These are phyloP conservation scores for Apiotrichum mycotoxinovorans DNA, from an alignment of 1,284 basidiomycete genomes.

Conservation along the genomic window DNA sequence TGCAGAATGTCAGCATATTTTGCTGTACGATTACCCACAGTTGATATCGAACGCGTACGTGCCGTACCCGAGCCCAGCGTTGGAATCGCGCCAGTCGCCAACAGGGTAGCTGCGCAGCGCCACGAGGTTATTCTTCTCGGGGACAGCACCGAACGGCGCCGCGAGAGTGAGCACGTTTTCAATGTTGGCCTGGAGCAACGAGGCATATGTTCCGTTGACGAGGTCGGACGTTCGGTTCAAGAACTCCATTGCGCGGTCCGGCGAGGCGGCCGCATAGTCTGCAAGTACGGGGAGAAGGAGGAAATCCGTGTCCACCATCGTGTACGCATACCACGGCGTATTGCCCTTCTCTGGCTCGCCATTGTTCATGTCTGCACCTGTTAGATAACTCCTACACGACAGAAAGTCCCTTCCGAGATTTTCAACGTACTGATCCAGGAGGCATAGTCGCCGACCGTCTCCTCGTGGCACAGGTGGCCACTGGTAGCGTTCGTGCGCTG, in stretches of 20 bases:
- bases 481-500: constrained; percentile 49
- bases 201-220: constrained; percentile 49
- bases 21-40: constrained; percentile 19
- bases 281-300: constrained; percentile 52
- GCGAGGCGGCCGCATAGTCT: constrained; percentile 45
- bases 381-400: too few relatives aligned
- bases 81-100: constrained; percentile 58
- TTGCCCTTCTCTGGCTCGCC: constrained; percentile 50
- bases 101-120: constrained; percentile 43
- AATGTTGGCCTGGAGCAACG: constrained; percentile 37
- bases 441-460: constrained; percentile 46
- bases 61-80: constrained; percentile 54
- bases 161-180: constrained; percentile 39
- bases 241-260: constrained; percentile 34
- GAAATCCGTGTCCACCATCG: constrained; percentile 53
- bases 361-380: constrained; percentile 43
- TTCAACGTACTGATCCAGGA: constrained; percentile 21
- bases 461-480: constrained; percentile 54
- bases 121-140: constrained; percentile 45
- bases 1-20: constrained; percentile 4
- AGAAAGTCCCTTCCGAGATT: too few relatives aligned
- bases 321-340: constrained; percentile 51
- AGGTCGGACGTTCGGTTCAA: constrained; percentile 44
- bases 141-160: constrained; percentile 45
- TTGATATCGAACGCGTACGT: constrained; percentile 56